Base-by-base conservation (phyloP, 805 yeast genomes). In the Wickerhamomyces silvicola region DNA sequence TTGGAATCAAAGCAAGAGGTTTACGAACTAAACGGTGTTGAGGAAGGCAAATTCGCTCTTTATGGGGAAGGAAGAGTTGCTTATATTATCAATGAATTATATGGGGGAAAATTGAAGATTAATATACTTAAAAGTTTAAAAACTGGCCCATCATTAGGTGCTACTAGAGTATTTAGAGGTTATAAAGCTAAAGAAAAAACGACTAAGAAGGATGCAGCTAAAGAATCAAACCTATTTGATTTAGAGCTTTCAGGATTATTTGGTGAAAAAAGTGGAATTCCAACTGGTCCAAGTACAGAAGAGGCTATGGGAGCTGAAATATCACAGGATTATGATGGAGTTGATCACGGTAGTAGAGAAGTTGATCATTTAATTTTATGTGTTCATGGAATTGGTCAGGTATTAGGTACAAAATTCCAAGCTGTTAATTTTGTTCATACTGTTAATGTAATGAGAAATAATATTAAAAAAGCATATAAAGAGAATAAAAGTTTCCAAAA, bases 301-400 rank as follows among this genome's bases (percentile, higher is more conserved):
- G 46, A 56, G n/a, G 66, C 63, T n/a, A 52, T 68, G 47, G 72
- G 71, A 36, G 41, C 66, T 25, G 81, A 74, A 43, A 66, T 60
- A 18, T 78, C 74, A 37, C 64, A 64, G 41, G 55, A 64, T 57
- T 56, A 73, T 57, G 50, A 76, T n/a, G n/a, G n/a, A n/a, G n/a
- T n/a, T n/a, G n/a, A n/a, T n/a, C n/a, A n/a, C n/a, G n/a, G n/a
- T n/a, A n/a, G n/a, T n/a, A n/a, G 68, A 31, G 58, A 65, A 20
- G 56, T 76, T 18, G 75, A 78, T 22, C 85, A 78, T 48, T 60
- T 90, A 40, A 74, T 88, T 2, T 62, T 90, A n/a, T 86, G 96
- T 50, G 73, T 90, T 18, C 98, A 90, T 60, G 98, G 98, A 0
- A 84, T 90, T 38, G 98, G 97, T 2, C 98, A 90, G 57, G 73